Evolutionary conservation across 1,139 yeast genomes (phyloP).

Genomic region (Candida sp.): DNA sequence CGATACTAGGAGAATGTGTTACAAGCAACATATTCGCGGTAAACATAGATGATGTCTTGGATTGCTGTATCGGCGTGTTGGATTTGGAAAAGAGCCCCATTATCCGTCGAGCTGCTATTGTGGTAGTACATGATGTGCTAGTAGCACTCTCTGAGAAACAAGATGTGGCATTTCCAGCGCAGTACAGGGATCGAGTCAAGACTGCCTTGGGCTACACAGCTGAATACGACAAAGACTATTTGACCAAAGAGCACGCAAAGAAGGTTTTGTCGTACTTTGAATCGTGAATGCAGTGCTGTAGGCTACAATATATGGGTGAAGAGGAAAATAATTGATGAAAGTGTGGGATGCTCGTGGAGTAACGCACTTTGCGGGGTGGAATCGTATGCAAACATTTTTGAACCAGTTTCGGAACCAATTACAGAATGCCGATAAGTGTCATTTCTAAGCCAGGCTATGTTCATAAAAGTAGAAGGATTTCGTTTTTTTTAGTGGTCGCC

Average conservation of each 20-base stretch:
- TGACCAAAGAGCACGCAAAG: constrained; percentile 63
- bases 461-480: background rate
- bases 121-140: constrained; percentile 67
- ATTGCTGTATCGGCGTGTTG: constrained; percentile 77
- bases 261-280: constrained; percentile 30
- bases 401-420: too few species aligned
- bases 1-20: constrained; percentile 73
- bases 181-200: constrained; percentile 46
- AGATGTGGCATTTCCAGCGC: constrained; percentile 52
- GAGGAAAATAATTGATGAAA: background rate
- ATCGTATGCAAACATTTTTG: too few species aligned
- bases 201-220: constrained; percentile 46
- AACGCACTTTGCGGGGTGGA: too few species aligned
- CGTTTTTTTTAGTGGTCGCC: too few species aligned
- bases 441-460: too few species aligned
- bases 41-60: constrained; percentile 61
- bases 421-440: too few species aligned
- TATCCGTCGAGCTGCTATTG: constrained; percentile 79
- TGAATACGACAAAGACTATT: constrained; percentile 56
- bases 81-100: constrained; percentile 54
- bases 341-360: too few species aligned
- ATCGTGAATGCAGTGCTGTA: background rate
- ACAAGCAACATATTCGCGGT: constrained; percentile 58
- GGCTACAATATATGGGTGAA: background rate
- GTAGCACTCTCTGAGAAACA: constrained; percentile 44